Base-by-base conservation (phyloP, 148 eudicot species). In the Arbutus unedo region DNA sequence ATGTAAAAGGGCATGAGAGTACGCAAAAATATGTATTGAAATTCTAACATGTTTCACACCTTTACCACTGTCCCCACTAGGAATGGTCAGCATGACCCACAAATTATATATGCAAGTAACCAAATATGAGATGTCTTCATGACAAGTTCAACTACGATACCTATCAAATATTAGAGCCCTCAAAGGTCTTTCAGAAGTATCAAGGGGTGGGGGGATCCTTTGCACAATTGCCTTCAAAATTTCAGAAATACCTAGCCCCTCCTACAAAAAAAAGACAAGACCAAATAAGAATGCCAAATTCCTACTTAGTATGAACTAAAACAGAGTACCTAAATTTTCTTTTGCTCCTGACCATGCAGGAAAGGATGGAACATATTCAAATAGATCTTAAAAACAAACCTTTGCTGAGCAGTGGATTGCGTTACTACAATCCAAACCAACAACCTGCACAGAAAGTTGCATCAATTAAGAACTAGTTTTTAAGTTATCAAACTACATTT, bases 141-240 rank as follows among this genome's bases (percentile, higher is more conserved):
- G 23, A 57, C 55, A 41, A 81, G 80, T 83, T 55, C 56, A 75
- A 82, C 62, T 48, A 80, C 44, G 59, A 84, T 72, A 73, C 99
- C 99, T 96, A 84, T 96, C 99, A 91, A 96, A 96, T 87, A 96
- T 96, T 78, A 96, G 91, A 85, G 99, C 98, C 89, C 98, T 94
- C 85, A 96, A 90, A 76, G 98, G 91, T 84, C 82, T 85, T 81
- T 92, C 83, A 81, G 96, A 85, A 78, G 90, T 90, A 76, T 92
- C 93, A 77, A 4, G 85, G 84, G 99, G 98, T 81, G 98, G 92
- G 48, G 99, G 97, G 81, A 96, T 76, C 91, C 77, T 94, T 84
- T 88, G 86, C 79, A 96, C 98, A 75, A 96, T 93, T 49, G 98
- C 94, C 88, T 88, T 90, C 43, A 96, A 89, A 84, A 96, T 96